Percentiles rank a stretch among this genome's conserved stretches.
phyloP scores from a whole-genome alignment of 2,329 filamentous ascomycete species.

The Aspergillus quadricinctus region DNA sequence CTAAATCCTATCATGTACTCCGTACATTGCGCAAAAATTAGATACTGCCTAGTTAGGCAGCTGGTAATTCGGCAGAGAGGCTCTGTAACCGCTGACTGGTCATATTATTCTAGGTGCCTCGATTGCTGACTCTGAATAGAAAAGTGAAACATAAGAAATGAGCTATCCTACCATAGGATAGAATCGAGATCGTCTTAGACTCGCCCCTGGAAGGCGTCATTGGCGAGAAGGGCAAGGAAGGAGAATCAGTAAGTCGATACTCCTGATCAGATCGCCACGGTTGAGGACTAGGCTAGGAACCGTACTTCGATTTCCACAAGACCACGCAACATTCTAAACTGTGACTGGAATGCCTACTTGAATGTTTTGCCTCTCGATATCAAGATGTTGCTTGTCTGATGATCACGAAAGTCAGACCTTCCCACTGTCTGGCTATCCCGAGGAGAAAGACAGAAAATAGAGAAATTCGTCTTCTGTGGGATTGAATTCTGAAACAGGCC shows the following conservation, averaged over 20 bases:
- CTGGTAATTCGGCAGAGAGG: neutral
- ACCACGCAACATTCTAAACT: neutral
- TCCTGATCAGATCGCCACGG: neutral
- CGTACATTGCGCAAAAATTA: neutral
- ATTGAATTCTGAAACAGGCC: neutral
- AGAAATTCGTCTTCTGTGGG: neutral
- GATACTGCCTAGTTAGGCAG: neutral
- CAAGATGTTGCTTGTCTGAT: neutral
- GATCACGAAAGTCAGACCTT: neutral
- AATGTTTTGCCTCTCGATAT: neutral
- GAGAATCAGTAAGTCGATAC: neutral
- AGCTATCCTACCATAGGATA: neutral
- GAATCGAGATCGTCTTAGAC: neutral
- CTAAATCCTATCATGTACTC: neutral
- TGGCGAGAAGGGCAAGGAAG: neutral
- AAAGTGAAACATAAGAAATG: neutral
- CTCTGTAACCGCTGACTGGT: neutral
- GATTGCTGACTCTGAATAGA: neutral
- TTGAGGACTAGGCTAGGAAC: neutral
- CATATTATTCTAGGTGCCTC: neutral
- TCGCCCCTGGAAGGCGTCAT: conserved; percentile 9
- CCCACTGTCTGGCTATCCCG: neutral
- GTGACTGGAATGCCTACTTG: neutral
- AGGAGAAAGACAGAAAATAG: neutral
- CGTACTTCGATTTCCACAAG: too few relatives aligned